Percentiles rank a stretch among this genome's conserved stretches.
Conservation (phyloP, 1,139 yeast species). For the Kodamaea arcana region DNA sequence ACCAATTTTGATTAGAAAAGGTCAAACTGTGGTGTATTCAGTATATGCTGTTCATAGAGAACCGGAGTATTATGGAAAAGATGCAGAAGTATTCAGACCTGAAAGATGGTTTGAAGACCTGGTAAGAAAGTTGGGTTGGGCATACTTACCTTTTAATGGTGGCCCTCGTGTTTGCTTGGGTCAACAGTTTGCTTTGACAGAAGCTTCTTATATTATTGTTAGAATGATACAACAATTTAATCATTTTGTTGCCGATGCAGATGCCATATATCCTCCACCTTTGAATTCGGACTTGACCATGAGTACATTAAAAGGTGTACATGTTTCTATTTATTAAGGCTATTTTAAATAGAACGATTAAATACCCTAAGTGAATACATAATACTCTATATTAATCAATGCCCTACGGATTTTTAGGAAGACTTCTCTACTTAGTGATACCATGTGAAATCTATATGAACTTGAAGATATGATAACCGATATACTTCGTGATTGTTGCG, state of each 20-base stretch:
- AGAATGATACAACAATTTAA: slow-evolving; percentile 29
- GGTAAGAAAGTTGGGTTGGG: slow-evolving; percentile 43
- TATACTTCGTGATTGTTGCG: too few relatives aligned
- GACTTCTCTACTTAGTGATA: too few relatives aligned
- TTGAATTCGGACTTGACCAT: slow-evolving; percentile 11
- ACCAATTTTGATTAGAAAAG: slow-evolving; percentile 46
- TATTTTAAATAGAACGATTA: too few relatives aligned
- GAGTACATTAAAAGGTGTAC: slow-evolving; percentile 22
- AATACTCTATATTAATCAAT: too few relatives aligned
- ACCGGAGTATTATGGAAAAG: slow-evolving; percentile 44
- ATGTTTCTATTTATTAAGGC: slow-evolving; percentile 4
- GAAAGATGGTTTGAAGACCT: slow-evolving; percentile 47
- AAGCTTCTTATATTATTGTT: slow-evolving; percentile 44
- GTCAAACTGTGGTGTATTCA: slow-evolving; percentile 41
- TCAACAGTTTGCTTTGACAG: slow-evolving; percentile 57
- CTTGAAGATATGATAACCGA: too few relatives aligned
- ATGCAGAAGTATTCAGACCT: slow-evolving; percentile 44
- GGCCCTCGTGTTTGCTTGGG: slow-evolving; percentile 60
- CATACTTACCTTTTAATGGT: slow-evolving; percentile 53
- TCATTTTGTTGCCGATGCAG: slow-evolving; percentile 10
- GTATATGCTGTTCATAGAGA: slow-evolving; percentile 47
- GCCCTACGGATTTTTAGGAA: too few relatives aligned
- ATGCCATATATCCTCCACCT: slow-evolving; percentile 6
- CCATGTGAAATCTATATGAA: too few relatives aligned
- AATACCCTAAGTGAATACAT: too few relatives aligned